Evolutionary conservation across 139 green algal genomes (phyloP), one percentile per base, ranked within the genome.

Genomic region (Axilococcus clingmanii): DNA sequence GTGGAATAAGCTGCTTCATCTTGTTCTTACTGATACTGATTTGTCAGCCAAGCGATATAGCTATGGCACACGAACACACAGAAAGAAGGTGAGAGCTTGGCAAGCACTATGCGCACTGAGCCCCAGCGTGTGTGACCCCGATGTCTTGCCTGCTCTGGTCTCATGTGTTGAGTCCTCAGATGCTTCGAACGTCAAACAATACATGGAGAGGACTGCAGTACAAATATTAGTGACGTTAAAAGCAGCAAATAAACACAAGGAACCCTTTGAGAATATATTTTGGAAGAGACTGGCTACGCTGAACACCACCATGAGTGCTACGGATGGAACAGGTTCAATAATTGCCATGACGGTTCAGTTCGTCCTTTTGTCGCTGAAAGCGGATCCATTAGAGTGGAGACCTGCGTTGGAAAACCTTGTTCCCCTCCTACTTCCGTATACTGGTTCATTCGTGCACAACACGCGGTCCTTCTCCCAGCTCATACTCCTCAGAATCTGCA

Each of bases 361-460:
- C n/a, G n/a, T n/a, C n/a, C n/a, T n/a, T n/a, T n/a, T n/a, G n/a
- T n/a, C n/a, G n/a, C n/a, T n/a, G n/a, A n/a, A n/a, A n/a, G 30
- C 24, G 2, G 19, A 2, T 11, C 16, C 20, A 38, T 25, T 6
- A n/a, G 57, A 30, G 14, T 38, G 14, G 17, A 19, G 35, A 16
- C 27, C 20, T 15, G 15, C 78, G 52, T 42, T 75, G 30, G 24
- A 9, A 3, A 41, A 58, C 16, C 28, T 69, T 7, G 25, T 72
- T n/a, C 27, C 22, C 4, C 59, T 52, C 1, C 32, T 75, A 2
- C 28, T 80, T 36, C 79, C 84, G 9, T 94, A 75, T 66, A 46
- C 82, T 15, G 65, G 76, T 34, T 72, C 71, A 27, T 83, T 90
- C 56, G 57, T 80, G 17, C 84, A 93, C 51, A 58, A 68, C 1